These are phyloP conservation scores for Phytopythium ostracodes DNA, from an alignment of 352 stramenopile genomes.

Conservation along the genomic window DNA sequence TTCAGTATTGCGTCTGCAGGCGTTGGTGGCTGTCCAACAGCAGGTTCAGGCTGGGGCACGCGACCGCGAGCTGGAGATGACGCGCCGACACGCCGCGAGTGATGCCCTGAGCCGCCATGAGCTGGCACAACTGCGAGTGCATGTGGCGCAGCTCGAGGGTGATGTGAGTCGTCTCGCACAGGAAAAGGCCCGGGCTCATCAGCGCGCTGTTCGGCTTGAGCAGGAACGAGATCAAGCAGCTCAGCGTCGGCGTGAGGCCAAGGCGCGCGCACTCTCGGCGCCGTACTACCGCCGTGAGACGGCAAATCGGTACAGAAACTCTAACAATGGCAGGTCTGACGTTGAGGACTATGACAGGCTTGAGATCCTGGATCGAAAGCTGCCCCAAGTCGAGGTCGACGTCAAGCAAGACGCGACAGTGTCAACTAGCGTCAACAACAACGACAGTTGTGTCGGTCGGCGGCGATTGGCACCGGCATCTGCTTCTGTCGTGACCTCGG, in stretches of 20 bases:
- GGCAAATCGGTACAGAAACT: neutral
- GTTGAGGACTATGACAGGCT: too few species aligned
- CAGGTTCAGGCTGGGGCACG: conserved; percentile 28
- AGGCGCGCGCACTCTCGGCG: conserved; percentile 44
- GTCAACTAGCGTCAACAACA: neutral
- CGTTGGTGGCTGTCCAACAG: conserved; percentile 58
- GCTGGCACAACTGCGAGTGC: conserved; percentile 37
- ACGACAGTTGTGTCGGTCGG: neutral
- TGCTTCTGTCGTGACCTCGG: neutral
- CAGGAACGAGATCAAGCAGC: conserved; percentile 41
- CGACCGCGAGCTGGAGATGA: conserved; percentile 38
- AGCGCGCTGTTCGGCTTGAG: conserved; percentile 39
- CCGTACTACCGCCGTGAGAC: conserved; percentile 19
- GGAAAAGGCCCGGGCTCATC: conserved; percentile 28
- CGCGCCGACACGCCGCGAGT: conserved; percentile 30
- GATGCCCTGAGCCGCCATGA: conserved; percentile 38
- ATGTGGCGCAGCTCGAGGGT: conserved; percentile 41
- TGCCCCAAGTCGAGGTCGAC: neutral
- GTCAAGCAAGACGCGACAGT: neutral
- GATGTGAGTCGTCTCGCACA: conserved; percentile 44
- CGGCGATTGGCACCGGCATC: neutral
- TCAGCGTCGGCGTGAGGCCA: conserved; percentile 38
- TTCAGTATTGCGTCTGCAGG: conserved; percentile 61
- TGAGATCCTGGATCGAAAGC: neutral
- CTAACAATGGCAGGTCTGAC: neutral